Evolutionary conservation across 2,329 filamentous ascomycete species (phyloP), one percentile per base, ranked within the genome.

Genomic region (Pseudogymnoascus sp.): DNA sequence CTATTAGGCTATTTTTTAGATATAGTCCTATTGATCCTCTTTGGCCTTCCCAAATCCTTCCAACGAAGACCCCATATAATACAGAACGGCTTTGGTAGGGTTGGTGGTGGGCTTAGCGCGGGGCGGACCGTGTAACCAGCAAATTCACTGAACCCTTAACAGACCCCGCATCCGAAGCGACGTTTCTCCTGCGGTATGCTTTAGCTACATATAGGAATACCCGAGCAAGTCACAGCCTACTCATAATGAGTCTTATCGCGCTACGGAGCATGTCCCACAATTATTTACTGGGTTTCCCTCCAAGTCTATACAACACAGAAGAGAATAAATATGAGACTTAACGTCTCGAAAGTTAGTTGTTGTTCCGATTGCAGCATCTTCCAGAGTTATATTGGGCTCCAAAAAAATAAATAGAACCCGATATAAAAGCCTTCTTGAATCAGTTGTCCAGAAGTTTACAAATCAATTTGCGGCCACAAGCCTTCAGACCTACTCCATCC

Each of bases 391-490:
- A 24, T 26, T 8, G 6, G 47, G 26, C 10, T 31, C 29, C 10
- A 2, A 1, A 11, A 26, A 26, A 26, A 13, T 7, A 53, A 31
- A 16, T 4, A 31, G 29, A 29, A 5, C 8, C 5, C 40, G 11
- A 44, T 13, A 44, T 4, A 44, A n/a, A n/a, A 11, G 5, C 26
- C 24, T 6, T n/a, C 47, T 11, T 50, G n/a, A n/a, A 29, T n/a
- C 24, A 29, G 13, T 47, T 13, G 21, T 47, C 24, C 11, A 24
- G 19, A 24, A 19, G 11, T 24, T 47, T 13, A 24, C 42, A 19
- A 26, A 42, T 2, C 40, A 42, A 56, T 65, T 64, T 42, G 62
- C 4, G 26, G 47, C 21, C 11, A 56, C 35, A 65, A 44, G 47
- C 35, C 60, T 47, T 61, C 31, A 40, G 42, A 37, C 21, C 62